Evolutionary conservation across 2,329 filamentous ascomycete genomes (phyloP), one percentile per base, ranked within the genome.

Genomic region (Botrytis fabae): DNA sequence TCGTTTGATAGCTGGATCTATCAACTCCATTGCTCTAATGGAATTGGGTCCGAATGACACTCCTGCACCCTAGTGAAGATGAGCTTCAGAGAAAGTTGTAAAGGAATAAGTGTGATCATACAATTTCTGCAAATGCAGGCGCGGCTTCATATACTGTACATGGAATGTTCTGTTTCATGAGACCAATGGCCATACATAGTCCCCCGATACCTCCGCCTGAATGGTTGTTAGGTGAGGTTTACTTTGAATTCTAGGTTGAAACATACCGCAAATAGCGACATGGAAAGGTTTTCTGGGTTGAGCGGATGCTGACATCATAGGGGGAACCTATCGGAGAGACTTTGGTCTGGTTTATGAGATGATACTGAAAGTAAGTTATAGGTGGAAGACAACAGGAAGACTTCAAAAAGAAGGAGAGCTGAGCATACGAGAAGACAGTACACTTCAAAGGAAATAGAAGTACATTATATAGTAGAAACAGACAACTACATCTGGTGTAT

Each of bases 11-110:
- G 70, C 64, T 25, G 79, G 78, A 63, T 80, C 76, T 40, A 81
- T 78, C 3, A 80, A 73, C 8, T 70, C 63, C 78, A 81, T 80
- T 35, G 79, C 79, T 48, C 75, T 71, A 1, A 80, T 46, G 4
- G 79, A 73, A 73, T 81, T 81, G 44, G 78, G 78, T 16, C 79
- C 79, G 48, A 81, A 80, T 5, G 78, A 77, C 20, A 81, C 76
- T 5, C 79, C 80, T 8, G 80, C 80, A 18, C 80, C 71, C 71
- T 73, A 35, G 51, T 4, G 14, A 57, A 35, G 48, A 40, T 59
- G 54, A 59, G 70, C 38, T 48, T 59, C 42, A 22, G 28, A 28
- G 51, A 20, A 42, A 14, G 4, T 32, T 32, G 28, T 14, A 12
- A 6, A 68, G 3, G 46, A 4, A 20, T 18, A 16, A 14, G 20